Percentiles rank a stretch among this genome's conserved stretches.
phyloP scores from a whole-genome alignment of 2,329 filamentous ascomycete genomes.

The Colletotrichum tofieldiae region DNA sequence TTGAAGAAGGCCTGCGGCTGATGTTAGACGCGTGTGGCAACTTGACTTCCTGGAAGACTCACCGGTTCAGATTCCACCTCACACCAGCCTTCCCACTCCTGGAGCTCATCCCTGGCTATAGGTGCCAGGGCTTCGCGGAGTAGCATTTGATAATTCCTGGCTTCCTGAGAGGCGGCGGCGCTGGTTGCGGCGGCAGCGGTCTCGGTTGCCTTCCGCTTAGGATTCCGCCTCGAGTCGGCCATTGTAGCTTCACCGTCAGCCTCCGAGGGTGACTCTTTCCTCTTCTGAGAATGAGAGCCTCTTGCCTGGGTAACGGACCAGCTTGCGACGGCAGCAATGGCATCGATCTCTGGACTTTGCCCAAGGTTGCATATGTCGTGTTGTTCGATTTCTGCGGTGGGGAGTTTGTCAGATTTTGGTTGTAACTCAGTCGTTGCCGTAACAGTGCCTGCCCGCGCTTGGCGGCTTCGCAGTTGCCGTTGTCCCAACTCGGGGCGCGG shows the following conservation, averaged over 20 bases:
- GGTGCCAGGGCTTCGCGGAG: conserved; percentile 64
- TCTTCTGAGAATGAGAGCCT: conserved; percentile 8
- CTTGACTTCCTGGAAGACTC: conserved; percentile 49
- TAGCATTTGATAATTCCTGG: conserved; percentile 55
- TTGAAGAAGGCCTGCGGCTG: conserved; percentile 82
- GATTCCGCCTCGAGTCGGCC: conserved; percentile 53
- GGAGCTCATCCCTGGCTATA: conserved; percentile 66
- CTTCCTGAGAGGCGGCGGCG: conserved; percentile 3
- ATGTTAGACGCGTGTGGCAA: background rate
- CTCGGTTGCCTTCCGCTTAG: conserved; percentile 62
- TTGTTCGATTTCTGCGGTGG: background rate
- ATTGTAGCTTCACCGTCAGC: conserved; percentile 7
- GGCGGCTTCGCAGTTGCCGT: conserved; percentile 31
- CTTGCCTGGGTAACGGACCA: background rate
- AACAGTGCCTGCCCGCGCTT: background rate
- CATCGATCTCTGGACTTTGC: conserved; percentile 1
- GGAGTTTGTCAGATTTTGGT: conserved; percentile 1
- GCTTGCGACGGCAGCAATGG: background rate
- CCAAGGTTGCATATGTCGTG: background rate
- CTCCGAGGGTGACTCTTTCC: conserved; percentile 32
- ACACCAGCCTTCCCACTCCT: conserved; percentile 80
- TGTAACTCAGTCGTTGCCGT: background rate
- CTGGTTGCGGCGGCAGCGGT: conserved; percentile 46
- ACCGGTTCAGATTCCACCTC: conserved; percentile 94
- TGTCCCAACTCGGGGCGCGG: background rate